Evolutionary conservation across 169 alveolate species (phyloP).

Genomic region (Theileria luwenshuni): DNA sequence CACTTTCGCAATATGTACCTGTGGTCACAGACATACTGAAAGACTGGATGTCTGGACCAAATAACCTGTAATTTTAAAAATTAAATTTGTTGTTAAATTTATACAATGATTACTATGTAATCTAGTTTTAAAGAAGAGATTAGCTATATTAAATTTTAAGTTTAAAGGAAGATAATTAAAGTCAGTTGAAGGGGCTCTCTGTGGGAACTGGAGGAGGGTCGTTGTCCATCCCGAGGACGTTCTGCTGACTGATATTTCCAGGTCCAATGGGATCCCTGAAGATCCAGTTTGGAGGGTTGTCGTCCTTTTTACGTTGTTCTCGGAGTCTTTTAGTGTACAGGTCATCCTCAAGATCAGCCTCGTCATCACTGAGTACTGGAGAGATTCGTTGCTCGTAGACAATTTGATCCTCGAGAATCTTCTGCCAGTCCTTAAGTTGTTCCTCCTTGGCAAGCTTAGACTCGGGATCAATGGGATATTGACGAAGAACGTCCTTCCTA

Average conservation of each 20-base stretch:
- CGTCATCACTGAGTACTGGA: conserved; percentile 26
- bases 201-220: conserved; percentile 2
- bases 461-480: conserved; percentile 81
- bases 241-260: conserved; percentile 54
- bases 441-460: conserved; percentile 77
- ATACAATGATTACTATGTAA: conserved; percentile 1
- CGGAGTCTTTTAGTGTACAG: not conserved
- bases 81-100: too few relatives aligned
- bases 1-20: conserved; percentile 28
- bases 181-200: not conserved
- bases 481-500: conserved; percentile 81
- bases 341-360: conserved; percentile 17
- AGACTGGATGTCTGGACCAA: conserved; percentile 14
- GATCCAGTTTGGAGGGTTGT: conserved; percentile 64
- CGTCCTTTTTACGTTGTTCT: conserved; percentile 37
- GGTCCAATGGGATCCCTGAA: conserved; percentile 66
- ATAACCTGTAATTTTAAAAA: not conserved
- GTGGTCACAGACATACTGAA: conserved; percentile 24
- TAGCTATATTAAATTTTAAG: not conserved
- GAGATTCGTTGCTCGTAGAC: conserved; percentile 20
- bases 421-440: conserved; percentile 53
- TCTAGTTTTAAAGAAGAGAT: not conserved
- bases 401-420: conserved; percentile 42
- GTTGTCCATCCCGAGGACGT: conserved; percentile 42
- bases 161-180: not conserved